These are phyloP conservation scores for Rubus idaeus DNA, from an alignment of 306 rosid species.

Conservation along the genomic window DNA sequence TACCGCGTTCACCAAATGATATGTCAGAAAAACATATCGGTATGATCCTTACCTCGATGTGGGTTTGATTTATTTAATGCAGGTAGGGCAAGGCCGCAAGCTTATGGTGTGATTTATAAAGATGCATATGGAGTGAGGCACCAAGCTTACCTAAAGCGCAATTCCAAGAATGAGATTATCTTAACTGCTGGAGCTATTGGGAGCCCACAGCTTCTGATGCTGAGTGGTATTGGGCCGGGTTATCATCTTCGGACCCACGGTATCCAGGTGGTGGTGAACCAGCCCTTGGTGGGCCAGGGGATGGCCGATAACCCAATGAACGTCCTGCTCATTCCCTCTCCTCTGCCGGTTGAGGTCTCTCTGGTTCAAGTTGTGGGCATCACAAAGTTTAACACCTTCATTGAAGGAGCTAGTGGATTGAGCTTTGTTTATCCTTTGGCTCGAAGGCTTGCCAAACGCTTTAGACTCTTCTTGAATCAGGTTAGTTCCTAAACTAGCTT, in stretches of 20 bases:
- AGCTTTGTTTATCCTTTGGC: slow-evolving; percentile 39
- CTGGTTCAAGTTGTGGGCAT: slow-evolving; percentile 67
- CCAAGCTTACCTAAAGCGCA: slow-evolving; percentile 37
- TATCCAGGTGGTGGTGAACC: slow-evolving; percentile 49
- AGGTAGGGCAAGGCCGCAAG: slow-evolving; percentile 52
- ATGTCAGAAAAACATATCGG: not conserved
- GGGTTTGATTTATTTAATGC: not conserved
- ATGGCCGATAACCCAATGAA: slow-evolving; percentile 85
- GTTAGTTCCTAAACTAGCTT: slow-evolving; percentile 28
- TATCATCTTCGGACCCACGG: slow-evolving; percentile 58
- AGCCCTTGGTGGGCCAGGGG: slow-evolving; percentile 67
- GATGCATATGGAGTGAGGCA: slow-evolving; percentile 54
- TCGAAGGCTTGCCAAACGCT: slow-evolving; percentile 32
- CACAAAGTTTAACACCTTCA: slow-evolving; percentile 49
- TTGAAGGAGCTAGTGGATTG: slow-evolving; percentile 63
- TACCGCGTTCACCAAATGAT: not conserved
- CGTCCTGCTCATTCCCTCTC: slow-evolving; percentile 55
- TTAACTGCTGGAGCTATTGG: slow-evolving; percentile 77
- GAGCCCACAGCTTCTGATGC: slow-evolving; percentile 68
- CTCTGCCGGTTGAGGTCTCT: slow-evolving; percentile 66
- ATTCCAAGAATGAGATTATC: slow-evolving; percentile 48
- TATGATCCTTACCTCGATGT: not conserved
- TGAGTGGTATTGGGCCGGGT: slow-evolving; percentile 71
- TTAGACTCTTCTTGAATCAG: slow-evolving; percentile 43
- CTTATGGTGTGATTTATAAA: slow-evolving; percentile 63